A percentile compares a stretch with the other conserved stretches of the same genome.
Conservation (phyloP, 2,329 filamentous ascomycete species). For the Penicillium sp. region DNA sequence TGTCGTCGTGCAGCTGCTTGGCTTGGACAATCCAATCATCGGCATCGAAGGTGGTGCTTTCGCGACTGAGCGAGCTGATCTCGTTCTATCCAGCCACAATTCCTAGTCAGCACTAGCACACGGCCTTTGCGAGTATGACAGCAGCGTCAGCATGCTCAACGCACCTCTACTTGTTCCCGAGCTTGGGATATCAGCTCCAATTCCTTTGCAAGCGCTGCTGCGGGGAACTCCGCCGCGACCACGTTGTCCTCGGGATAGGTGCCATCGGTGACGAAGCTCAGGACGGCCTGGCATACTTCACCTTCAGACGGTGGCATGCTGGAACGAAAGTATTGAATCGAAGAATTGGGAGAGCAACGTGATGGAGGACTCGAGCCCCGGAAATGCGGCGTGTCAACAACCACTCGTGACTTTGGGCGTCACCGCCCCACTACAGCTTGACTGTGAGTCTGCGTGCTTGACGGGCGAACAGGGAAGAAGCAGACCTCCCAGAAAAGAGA, state of each 20-base stretch:
- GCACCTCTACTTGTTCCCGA: slow-evolving; percentile 56
- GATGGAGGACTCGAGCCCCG: slow-evolving; percentile 2
- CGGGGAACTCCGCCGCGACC: slow-evolving; percentile 54
- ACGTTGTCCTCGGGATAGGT: slow-evolving; percentile 60
- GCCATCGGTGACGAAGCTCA: slow-evolving; percentile 63
- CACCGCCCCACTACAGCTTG: slow-evolving; percentile 27
- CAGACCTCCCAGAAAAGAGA: not conserved
- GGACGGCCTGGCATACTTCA: slow-evolving; percentile 60
- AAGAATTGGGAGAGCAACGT: not conserved
- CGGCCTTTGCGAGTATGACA: not conserved
- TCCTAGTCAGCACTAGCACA: slow-evolving; percentile 13
- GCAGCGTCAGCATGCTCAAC: slow-evolving; percentile 2
- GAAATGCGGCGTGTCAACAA: slow-evolving; percentile 26
- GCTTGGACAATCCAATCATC: slow-evolving; percentile 85
- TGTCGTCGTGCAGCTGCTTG: slow-evolving; percentile 80
- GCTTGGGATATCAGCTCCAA: slow-evolving; percentile 54
- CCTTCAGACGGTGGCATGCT: slow-evolving; percentile 37
- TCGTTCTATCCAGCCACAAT: slow-evolving; percentile 55
- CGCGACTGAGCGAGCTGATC: slow-evolving; percentile 73
- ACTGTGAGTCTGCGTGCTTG: not conserved
- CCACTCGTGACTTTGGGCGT: slow-evolving; percentile 35
- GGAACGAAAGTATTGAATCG: slow-evolving; percentile 27
- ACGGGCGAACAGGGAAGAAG: not conserved
- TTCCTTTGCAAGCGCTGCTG: slow-evolving; percentile 52
- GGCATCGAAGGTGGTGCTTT: slow-evolving; percentile 75